A percentile compares a stretch with the other conserved stretches of the same genome.
phyloP scores from a whole-genome alignment of 2,329 filamentous ascomycete genomes.

The Scorias spongiosa region DNA sequence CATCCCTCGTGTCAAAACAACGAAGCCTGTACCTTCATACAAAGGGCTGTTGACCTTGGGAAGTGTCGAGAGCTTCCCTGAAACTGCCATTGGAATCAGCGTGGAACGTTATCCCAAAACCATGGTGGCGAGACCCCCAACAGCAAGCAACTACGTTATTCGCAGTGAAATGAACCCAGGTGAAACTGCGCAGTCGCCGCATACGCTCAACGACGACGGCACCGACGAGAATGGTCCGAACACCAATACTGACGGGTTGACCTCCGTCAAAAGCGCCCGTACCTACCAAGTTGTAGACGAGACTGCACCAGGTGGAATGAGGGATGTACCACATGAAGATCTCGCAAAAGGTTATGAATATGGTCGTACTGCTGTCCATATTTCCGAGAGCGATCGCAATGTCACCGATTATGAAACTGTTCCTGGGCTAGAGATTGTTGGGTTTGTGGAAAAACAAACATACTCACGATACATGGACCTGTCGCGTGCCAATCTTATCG shows the following conservation, averaged over 20 bases:
- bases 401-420: constrained; percentile 74
- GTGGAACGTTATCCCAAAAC: constrained; percentile 86
- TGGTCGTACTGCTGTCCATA: constrained; percentile 78
- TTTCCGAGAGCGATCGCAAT: constrained; percentile 71
- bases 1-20: constrained; percentile 59
- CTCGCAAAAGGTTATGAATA: constrained; percentile 92
- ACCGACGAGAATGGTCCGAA: constrained; percentile 19
- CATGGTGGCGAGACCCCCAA: constrained; percentile 56
- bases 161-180: constrained; percentile 29
- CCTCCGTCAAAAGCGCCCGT: constrained; percentile 59
- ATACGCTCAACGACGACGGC: constrained; percentile 10
- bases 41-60: constrained; percentile 70
- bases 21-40: constrained; percentile 63
- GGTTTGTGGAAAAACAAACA: constrained; percentile 56
- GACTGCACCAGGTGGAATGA: constrained; percentile 59
- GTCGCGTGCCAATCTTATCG: constrained; percentile 62
- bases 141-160: constrained; percentile 62
- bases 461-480: constrained; percentile 77
- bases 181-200: constrained; percentile 32
- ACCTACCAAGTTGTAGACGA: constrained; percentile 70
- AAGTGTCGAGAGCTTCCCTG: constrained; percentile 49
- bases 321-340: constrained; percentile 65
- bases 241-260: constrained; percentile 34
- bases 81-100: constrained; percentile 63
- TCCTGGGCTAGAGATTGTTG: constrained; percentile 65